These are phyloP conservation scores for Acanthamoeba triangularis DNA, from an alignment of 208 protist genomes.

Conservation along the genomic window DNA sequence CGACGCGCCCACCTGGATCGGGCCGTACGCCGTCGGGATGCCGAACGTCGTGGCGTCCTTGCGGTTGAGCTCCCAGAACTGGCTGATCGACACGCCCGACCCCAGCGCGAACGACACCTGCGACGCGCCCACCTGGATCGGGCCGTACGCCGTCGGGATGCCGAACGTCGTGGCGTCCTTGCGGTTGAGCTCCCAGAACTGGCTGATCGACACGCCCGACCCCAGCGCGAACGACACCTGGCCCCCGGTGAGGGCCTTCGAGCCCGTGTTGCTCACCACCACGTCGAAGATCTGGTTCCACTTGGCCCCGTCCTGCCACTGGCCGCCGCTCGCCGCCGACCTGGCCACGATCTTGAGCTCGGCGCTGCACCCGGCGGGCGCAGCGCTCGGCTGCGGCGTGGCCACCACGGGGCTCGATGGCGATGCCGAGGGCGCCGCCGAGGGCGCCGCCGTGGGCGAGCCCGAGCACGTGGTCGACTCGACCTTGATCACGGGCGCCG, in stretches of 20 bases:
- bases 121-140: constrained; percentile 1
- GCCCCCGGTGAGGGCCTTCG: background rate
- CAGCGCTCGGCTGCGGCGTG: background rate
- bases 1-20: constrained; percentile 1
- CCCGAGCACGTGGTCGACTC: background rate
- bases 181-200: constrained; percentile 56
- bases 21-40: constrained; percentile 15
- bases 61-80: constrained; percentile 56
- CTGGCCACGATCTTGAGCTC: background rate
- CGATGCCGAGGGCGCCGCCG: background rate
- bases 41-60: background rate
- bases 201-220: background rate
- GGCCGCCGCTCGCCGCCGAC: background rate
- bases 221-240: background rate
- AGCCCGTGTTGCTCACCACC: background rate
- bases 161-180: background rate
- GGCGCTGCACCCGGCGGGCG: background rate
- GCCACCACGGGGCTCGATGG: background rate
- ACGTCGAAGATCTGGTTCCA: constrained; percentile 38
- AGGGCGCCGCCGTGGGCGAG: background rate
- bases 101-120: background rate
- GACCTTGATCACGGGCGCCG: background rate
- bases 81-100: background rate
- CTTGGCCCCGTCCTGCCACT: background rate
- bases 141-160: constrained; percentile 15